Base-by-base conservation (phyloP, 2,329 filamentous ascomycete species). In the Pestalotiopsis sp. region DNA sequence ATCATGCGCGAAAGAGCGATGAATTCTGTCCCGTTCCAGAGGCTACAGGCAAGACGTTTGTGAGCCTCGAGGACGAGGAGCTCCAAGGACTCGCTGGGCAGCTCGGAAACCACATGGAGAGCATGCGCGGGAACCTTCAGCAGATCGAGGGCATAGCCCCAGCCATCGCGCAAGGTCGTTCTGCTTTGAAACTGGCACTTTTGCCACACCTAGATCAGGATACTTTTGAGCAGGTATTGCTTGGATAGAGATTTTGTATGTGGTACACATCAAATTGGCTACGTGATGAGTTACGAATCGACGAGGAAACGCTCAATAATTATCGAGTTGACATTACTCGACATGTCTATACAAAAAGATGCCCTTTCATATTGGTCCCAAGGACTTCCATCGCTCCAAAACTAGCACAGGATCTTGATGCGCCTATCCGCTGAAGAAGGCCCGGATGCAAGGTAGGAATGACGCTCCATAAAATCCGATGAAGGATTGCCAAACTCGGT, bases 81-180 rank as follows among this genome's bases (percentile, higher is more conserved):
- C 73, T 88, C 17, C 72, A 81, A n/a, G 75, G 77, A 2, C 74
- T 88, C 3, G 83, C 82, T 0, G 75, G 81, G 17, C 86, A 89
- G 74, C 80, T 90, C 20, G 79, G 80, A 12, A 87, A 77, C 66
- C 87, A 90, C 71, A 85, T 89, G 78, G 86, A 89, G 69, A 89
- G 85, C 72, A 85, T 90, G 74, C 80, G 79, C 67, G 79, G 79
- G 58, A 90, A 90, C 73, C 78, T 89, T 52, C 78, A 82, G 68
- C 87, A 89, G 77, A 83, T 87, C 14, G 83, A 85, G 1, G 85
- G 84, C 6, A 80, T 90, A 4, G 73, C 84, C 5, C 84, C 85
- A 1, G 83, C 85, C 41, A 83, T 90, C 17, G 76, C 73, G 20
- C 82, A 79, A 67, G 86, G 82, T 71, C 81, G 80, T 64, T 86